Evolutionary conservation across 805 yeast genomes (phyloP), one percentile per base, ranked within the genome.

Genomic region (Candida multigemmis): DNA sequence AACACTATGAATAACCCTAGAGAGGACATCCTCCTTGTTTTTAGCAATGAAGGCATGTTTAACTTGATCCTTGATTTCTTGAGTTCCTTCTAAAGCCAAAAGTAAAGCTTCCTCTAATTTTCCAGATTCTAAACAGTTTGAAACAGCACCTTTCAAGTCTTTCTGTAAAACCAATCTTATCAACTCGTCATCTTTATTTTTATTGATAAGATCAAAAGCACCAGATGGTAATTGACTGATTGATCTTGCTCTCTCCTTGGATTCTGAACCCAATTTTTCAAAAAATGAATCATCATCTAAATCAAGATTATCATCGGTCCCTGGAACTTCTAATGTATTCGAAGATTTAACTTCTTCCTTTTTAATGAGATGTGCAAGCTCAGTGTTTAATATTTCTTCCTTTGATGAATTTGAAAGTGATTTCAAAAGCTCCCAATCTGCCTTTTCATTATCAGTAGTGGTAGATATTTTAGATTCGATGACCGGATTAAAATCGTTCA

Each of bases 71-170:
- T 81, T 80, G 47, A 77, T 60, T 12, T 42, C 43, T 12, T 70
- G 74, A 11, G 74, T 51, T 3, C 78, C 83, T 41, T 75, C 74
- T 43, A 81, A 55, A 0, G 97, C 83, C 34, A 91, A 65, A 15
- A 87, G 60, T 39, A 87, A 66, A 3, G 97, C 96, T 48, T 91
- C 97, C 13, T 71, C 51, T 13, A 85, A 53, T 33, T 70, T 68
- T 26, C 71, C 79, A 19, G 71, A 68, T 23, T 73, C 63, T 33
- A 91, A 56, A 37, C 89, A 74, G 14, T 65, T 44, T 18, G 76
- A 68, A 8, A 84, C 75, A 1, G 96, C 96, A 14, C 67, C 60
- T 10, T 68, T 69, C 25, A 69, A 53, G 26, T 84, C 68, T 33
- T 86, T 85, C 10, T 53, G 48, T 26, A 89, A 64, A 24, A 89